Percentiles rank a stretch among this genome's conserved stretches.
phyloP scores from a whole-genome alignment of 371 early-diverging fungal genomes.

The Mortierella sp. region DNA sequence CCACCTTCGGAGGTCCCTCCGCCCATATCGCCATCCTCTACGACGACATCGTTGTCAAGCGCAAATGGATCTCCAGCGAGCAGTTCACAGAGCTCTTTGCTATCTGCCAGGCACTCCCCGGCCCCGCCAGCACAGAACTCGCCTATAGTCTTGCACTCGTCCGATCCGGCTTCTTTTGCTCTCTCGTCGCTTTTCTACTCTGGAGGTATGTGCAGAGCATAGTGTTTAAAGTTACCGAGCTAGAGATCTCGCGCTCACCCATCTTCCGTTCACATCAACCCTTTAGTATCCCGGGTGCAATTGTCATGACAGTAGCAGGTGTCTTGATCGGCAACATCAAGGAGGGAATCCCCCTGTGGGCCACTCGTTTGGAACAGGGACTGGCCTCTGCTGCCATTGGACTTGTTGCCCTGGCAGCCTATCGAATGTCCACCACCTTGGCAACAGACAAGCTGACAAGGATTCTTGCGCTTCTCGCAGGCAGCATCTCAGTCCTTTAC shows the following conservation, averaged over 20 bases:
- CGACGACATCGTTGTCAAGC: slow-evolving; percentile 59
- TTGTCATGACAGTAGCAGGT: slow-evolving; percentile 63
- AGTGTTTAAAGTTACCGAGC: too few species aligned
- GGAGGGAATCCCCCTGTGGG: slow-evolving; percentile 56
- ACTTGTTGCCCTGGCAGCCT: slow-evolving; percentile 66
- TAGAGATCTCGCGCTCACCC: too few species aligned
- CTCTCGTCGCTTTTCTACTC: slow-evolving; percentile 60
- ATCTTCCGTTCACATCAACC: too few species aligned
- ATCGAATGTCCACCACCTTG: slow-evolving; percentile 58
- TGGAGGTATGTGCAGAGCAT: slow-evolving; percentile 63
- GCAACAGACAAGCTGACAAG: slow-evolving; percentile 54
- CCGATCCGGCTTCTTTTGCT: slow-evolving; percentile 60
- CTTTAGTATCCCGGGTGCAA: slow-evolving; percentile 59
- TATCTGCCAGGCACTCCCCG: slow-evolving; percentile 69
- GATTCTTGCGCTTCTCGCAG: slow-evolving; percentile 54
- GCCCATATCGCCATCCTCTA: slow-evolving; percentile 68
- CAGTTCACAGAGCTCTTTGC: slow-evolving; percentile 69
- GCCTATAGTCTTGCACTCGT: slow-evolving; percentile 63
- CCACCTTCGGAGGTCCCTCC: slow-evolving; percentile 70
- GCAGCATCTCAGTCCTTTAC: slow-evolving; percentile 55
- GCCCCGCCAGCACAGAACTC: slow-evolving; percentile 69
- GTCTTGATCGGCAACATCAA: slow-evolving; percentile 56
- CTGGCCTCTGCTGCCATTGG: slow-evolving; percentile 65
- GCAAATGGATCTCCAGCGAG: slow-evolving; percentile 58
- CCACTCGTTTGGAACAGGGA: slow-evolving; percentile 60